Evolutionary conservation across 768 basidiomycete genomes (phyloP), one percentile per base, ranked within the genome.

Genomic region (Ramaria sp.): DNA sequence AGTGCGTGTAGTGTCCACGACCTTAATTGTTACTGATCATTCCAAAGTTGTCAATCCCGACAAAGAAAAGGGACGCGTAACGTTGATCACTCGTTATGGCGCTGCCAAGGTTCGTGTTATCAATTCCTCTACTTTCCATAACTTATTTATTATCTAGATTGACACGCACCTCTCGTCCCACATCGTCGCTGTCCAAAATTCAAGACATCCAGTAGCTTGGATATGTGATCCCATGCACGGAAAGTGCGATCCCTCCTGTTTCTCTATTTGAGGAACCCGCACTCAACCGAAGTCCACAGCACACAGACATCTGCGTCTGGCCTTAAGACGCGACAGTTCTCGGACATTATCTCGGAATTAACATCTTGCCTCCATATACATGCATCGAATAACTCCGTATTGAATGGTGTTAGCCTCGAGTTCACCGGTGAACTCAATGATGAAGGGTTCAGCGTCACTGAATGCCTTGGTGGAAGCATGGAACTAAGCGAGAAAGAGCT

Each of bases 221-320:
- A 78, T 94, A 48, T 94, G 89, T 63, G 96, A 98, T 69, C 93
- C 94, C 2, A 98, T 98, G 95, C 95, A 98, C 61, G 95, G 94
- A 71, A 96, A 97, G 91, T 92, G 63, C 61, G 88, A 76, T 18
- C 28, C 16, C 42, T 20, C 8, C 45, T 24, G 10, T 9, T n/a
- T 47, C 12, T 18, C 3, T 2, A 27, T 25, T 20, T 43, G 5
- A 45, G 3, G 9, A 15, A 18, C 9, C 9, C 16, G 36, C 28
- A 39, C 20, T 41, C n/a, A 41, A 4, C 7, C 48, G n/a, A 18
- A 24, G 37, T 58, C 59, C 41, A 50, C 57, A 95, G 90, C 70
- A 97, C 94, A 1, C 78, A 84, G 53, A 88, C 88, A 1, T 88
- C 91, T 5, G 71, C 76, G 25, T 77, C 75, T 0, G 89, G 88